phyloP scores from a whole-genome alignment of 306 rosid species.

The Notholithocarpus densiflorus region DNA sequence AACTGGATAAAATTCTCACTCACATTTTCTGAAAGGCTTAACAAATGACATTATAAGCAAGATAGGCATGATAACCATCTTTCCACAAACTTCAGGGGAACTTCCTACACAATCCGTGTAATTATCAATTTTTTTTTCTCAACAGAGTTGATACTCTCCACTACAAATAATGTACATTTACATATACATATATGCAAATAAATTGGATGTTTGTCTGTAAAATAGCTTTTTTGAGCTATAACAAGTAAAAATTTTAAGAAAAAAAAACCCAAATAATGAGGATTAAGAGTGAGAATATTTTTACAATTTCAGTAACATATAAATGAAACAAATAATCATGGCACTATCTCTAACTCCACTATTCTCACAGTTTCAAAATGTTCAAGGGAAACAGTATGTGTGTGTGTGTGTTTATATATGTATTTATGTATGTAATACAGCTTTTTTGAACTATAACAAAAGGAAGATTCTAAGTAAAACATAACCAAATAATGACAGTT shows the following conservation, averaged over 20 bases:
- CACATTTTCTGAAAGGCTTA: background rate
- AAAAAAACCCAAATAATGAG: too few relatives aligned
- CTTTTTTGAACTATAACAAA: background rate
- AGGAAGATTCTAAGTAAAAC: background rate
- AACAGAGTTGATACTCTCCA: background rate
- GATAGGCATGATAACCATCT: background rate
- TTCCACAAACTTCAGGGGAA: background rate
- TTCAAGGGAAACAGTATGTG: too few relatives aligned
- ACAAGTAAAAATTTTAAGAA: too few relatives aligned
- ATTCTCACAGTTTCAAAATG: too few relatives aligned
- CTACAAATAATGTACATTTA: background rate
- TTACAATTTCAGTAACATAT: too few relatives aligned
- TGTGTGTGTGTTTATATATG: background rate
- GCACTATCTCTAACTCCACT: too few relatives aligned
- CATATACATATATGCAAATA: background rate
- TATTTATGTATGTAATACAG: background rate
- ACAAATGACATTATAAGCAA: background rate
- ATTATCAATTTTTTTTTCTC: too few relatives aligned
- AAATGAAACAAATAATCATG: too few relatives aligned
- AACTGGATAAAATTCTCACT: background rate
- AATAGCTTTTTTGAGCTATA: too few relatives aligned
- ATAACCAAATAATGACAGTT: background rate
- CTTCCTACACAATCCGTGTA: background rate
- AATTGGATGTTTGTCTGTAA: background rate
- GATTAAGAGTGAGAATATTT: too few relatives aligned